Evolutionary conservation across 129 eudicot genomes (phyloP).

Genomic region (Arctium minus): DNA sequence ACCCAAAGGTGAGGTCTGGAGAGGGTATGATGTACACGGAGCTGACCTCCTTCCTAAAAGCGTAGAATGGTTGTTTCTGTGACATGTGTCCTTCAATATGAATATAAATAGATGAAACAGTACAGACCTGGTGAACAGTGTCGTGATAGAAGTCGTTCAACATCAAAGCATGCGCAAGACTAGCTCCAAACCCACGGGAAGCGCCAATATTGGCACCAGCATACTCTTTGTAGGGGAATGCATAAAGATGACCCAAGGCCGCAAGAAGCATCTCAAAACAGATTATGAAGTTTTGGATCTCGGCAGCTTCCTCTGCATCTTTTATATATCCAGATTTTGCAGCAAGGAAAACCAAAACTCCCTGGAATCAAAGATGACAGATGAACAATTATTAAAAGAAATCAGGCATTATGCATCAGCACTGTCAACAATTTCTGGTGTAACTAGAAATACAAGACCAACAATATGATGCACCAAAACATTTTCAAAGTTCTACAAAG

Average conservation of each 20-base stretch:
- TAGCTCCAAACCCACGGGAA: conserved; percentile 68
- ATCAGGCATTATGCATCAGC: no score
- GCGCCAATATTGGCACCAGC: conserved; percentile 93
- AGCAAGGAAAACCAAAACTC: conserved; percentile 91
- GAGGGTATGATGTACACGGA: no score
- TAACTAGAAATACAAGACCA: not conserved
- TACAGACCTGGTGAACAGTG: conserved; percentile 85
- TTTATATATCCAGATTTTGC: conserved; percentile 84
- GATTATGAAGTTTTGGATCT: conserved; percentile 77
- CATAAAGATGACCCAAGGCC: conserved; percentile 91
- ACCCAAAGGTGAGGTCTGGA: no score
- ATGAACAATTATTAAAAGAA: not conserved
- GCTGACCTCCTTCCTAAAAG: no score
- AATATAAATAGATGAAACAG: not conserved
- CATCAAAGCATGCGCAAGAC: conserved; percentile 86
- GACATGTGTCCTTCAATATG: not conserved
- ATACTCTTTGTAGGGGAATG: conserved; percentile 93
- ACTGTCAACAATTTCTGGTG: no score
- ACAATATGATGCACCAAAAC: not conserved
- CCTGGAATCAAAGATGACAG: conserved; percentile 35
- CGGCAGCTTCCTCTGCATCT: conserved; percentile 83
- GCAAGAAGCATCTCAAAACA: conserved; percentile 99
- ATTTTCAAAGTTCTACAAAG: not conserved
- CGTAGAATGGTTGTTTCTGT: no score
- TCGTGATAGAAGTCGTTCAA: conserved; percentile 94